Base-by-base conservation (phyloP, 306 rosid genomes). In the Betula pendula region DNA sequence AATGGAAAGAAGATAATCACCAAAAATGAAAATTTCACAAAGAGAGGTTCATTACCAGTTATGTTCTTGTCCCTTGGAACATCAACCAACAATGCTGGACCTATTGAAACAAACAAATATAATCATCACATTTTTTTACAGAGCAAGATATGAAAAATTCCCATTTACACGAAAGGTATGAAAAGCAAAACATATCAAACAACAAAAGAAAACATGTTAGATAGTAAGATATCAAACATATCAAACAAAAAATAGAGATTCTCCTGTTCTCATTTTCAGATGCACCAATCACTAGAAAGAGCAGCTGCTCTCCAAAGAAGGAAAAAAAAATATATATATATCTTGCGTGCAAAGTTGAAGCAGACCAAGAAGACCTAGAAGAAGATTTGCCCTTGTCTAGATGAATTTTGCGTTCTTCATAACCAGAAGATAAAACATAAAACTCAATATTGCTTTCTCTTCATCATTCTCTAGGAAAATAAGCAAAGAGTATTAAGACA, bases 61-160 rank as follows among this genome's bases (percentile, higher is more conserved):
- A 95, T 87, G 84, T 95, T 92, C 77, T 42, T 79, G 70, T 85
- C 90, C 75, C 97, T 81, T 14, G 97, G 97, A 87, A 92, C 91
- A 72, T 95, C 98, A 53, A 94, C 89, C 76, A 94, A 70, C 77
- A 94, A 86, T 2, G 93, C 90, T 25, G 81, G 89, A 68, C 98
- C 98, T 94, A 51, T 77, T 31, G 73, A 66, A 65, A 88, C 62
- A 79, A 79, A 52, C 65, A 52, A 78, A 48, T 42, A 56, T 16
- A 43, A 12, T 31, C 25, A 77, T 84, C 70, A 69, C 65, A 8
- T 19, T 17, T 66, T 20, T 1, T 33, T n/a, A 17, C 24, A 16
- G 7, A 29, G 48, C 35, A 4, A 29, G 25, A 43, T 47, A 42
- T 6, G 3, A 72, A 48, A 63, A 51, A 49, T 58, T 38, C 58